These are phyloP conservation scores for Danielozyma ontarioensis DNA, from an alignment of 805 yeast species.

Conservation along the genomic window DNA sequence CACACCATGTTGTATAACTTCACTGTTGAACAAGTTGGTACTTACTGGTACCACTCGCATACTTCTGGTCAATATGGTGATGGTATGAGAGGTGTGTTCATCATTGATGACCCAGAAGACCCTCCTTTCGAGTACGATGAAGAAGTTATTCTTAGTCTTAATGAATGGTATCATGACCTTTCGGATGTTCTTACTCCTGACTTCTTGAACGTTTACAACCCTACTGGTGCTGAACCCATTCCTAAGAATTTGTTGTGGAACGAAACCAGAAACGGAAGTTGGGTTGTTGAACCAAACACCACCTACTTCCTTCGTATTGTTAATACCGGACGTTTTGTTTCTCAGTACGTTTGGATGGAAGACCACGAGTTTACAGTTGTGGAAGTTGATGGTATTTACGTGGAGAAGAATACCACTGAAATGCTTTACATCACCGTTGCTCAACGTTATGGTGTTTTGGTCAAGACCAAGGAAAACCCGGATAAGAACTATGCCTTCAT, in stretches of 20 bases:
- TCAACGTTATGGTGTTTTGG: slow-evolving; percentile 80
- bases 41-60: slow-evolving; percentile 98
- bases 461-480: slow-evolving; percentile 64
- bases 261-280: slow-evolving; percentile 72
- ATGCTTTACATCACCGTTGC: slow-evolving; percentile 81
- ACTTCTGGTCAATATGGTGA: slow-evolving; percentile 87
- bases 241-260: slow-evolving; percentile 79
- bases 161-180: slow-evolving; percentile 85
- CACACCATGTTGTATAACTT: slow-evolving; percentile 77
- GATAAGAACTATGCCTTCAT: slow-evolving; percentile 72
- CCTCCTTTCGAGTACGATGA: slow-evolving; percentile 72
- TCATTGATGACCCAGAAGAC: slow-evolving; percentile 66
- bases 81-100: slow-evolving; percentile 78
- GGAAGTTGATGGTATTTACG: slow-evolving; percentile 89
- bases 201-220: slow-evolving; percentile 74
- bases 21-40: slow-evolving; percentile 82
- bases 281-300: slow-evolving; percentile 76
- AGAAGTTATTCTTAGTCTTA: slow-evolving; percentile 60
- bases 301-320: slow-evolving; percentile 78
- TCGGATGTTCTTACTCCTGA: slow-evolving; percentile 45
- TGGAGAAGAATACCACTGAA: slow-evolving; percentile 66
- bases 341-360: slow-evolving; percentile 85
- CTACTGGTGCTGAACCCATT: slow-evolving; percentile 98
- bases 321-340: slow-evolving; percentile 87
- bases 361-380: slow-evolving; percentile 83